These are phyloP conservation scores for Cornus kousa DNA, from an alignment of 148 eudicot genomes.

Conservation along the genomic window DNA sequence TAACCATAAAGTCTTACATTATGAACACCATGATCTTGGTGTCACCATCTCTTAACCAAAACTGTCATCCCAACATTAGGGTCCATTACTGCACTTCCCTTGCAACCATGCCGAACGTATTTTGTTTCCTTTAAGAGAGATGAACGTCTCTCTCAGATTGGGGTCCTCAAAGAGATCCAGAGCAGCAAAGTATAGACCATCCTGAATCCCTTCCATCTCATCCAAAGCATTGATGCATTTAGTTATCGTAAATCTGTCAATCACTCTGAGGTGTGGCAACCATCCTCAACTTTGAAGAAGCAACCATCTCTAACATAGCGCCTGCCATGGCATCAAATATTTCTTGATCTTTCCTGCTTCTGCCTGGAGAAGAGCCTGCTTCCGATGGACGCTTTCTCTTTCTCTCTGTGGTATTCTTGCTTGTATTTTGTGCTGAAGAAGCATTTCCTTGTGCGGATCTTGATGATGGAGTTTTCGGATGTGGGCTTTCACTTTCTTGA, in stretches of 20 bases:
- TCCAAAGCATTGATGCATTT: slow-evolving; percentile 52
- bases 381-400: slow-evolving; percentile 65
- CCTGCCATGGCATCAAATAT: slow-evolving; percentile 46
- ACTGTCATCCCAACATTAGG: too few relatives aligned
- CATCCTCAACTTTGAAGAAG: slow-evolving; percentile 39
- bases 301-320: slow-evolving; percentile 61
- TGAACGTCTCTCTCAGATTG: slow-evolving; percentile 37
- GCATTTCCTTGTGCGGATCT: slow-evolving; percentile 25
- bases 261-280: slow-evolving; percentile 19
- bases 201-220: slow-evolving; percentile 40
- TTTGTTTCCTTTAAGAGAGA: slow-evolving; percentile 35
- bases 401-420: slow-evolving; percentile 27
- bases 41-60: too few relatives aligned
- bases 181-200: slow-evolving; percentile 40
- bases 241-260: slow-evolving; percentile 33
- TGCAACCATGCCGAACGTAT: slow-evolving; percentile 41
- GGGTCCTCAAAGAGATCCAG: slow-evolving; percentile 55
- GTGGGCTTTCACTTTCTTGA: slow-evolving; percentile 30
- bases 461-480: slow-evolving; percentile 35
- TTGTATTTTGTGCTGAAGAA: slow-evolving; percentile 27
- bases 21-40: too few relatives aligned
- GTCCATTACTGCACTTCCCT: slow-evolving; percentile 29
- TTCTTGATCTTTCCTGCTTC: slow-evolving; percentile 34
- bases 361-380: slow-evolving; percentile 20
- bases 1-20: too few relatives aligned